These are phyloP conservation scores for Globisporangium acanthophoron DNA, from an alignment of 352 stramenopile genomes.

Conservation along the genomic window DNA sequence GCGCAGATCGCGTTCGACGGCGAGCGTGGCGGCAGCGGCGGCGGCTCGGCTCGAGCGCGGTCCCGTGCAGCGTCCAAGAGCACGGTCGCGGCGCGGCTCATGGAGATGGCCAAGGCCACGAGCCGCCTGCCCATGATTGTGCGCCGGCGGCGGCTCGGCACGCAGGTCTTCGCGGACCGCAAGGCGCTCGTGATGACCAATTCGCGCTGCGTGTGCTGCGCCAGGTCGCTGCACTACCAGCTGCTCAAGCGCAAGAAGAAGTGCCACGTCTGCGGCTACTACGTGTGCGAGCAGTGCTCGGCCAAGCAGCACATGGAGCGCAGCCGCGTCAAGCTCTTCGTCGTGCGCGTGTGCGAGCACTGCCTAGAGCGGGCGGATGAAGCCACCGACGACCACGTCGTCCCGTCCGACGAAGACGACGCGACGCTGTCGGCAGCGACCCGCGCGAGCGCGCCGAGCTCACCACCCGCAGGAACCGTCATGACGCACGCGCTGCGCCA, in stretches of 20 bases:
- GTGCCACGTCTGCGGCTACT: slow-evolving; percentile 53
- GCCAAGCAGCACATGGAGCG: slow-evolving; percentile 32
- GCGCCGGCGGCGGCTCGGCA: slow-evolving; percentile 23
- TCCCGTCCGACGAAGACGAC: neutral
- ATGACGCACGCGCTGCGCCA: slow-evolving; percentile 21
- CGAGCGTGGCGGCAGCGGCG: slow-evolving; percentile 3
- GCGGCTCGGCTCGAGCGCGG: neutral
- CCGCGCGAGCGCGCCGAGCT: neutral
- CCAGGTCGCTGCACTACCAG: slow-evolving; percentile 14
- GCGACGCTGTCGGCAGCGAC: neutral
- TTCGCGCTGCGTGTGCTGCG: slow-evolving; percentile 27
- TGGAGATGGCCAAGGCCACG: slow-evolving; percentile 31
- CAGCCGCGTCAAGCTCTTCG: slow-evolving; percentile 26
- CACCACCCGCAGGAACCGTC: neutral
- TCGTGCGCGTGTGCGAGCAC: slow-evolving; percentile 37
- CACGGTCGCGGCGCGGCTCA: slow-evolving; percentile 18
- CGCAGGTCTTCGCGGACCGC: slow-evolving; percentile 30
- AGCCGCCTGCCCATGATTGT: slow-evolving; percentile 29
- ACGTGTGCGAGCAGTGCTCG: slow-evolving; percentile 13
- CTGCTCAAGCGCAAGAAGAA: slow-evolving; percentile 32
- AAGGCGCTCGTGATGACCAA: slow-evolving; percentile 17
- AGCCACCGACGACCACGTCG: slow-evolving; percentile 26
- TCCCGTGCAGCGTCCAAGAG: slow-evolving; percentile 4
- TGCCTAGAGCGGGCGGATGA: slow-evolving; percentile 40
- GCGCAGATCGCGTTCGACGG: slow-evolving; percentile 26